Evolutionary conservation across 805 yeast species (phyloP), one percentile per base, ranked within the genome.

Genomic region (Blastobotrys mokoenaii): DNA sequence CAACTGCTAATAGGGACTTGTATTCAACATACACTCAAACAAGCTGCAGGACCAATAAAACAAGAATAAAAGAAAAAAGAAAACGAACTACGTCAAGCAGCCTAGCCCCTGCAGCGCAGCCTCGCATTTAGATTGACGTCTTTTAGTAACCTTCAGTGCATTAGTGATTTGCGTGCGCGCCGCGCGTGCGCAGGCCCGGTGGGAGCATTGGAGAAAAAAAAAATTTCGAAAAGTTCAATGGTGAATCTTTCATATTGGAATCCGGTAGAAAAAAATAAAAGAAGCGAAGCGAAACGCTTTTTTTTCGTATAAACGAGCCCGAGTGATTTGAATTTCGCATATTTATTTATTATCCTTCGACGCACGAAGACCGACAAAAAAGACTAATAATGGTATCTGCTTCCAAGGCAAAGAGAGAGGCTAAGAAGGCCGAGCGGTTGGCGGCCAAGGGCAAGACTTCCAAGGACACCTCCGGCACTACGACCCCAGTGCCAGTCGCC

Each of bases 331-430:
- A 22, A 5, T 31, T 14, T 31, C 11, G 16, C 38, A 17, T 17
- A 15, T 16, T 15, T 14, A n/a, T 35, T 18, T 22, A 22, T 22
- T 22, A 22, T n/a, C 27, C 27, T 22, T 22, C 27, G 27, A 22
- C 27, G 8, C 8, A 22, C 27, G 27, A 22, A 22, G 27, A 4
- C 27, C 27, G n/a, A 14, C 20, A 41, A 41, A 18, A 17, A 35
- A 5, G 20, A 44, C 30, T 27, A 33, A 44, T n/a, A 14, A 58
- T 62, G 62, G 68, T 68, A 40, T 90, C 97, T 46, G 80, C 96
- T 54, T 88, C 97, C 16, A 90, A 90, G 68, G 97, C 97, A 52
- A 93, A 90, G 73, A 86, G 98, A 82, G 97, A 90, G 55, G 96
- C 95, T 54, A 90, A 89, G 72, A 87, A 88, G 69, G 86, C 84